Evolutionary conservation across 176 grass and related monocot species (phyloP).

Genomic region (Rhynchospora breviuscula): DNA sequence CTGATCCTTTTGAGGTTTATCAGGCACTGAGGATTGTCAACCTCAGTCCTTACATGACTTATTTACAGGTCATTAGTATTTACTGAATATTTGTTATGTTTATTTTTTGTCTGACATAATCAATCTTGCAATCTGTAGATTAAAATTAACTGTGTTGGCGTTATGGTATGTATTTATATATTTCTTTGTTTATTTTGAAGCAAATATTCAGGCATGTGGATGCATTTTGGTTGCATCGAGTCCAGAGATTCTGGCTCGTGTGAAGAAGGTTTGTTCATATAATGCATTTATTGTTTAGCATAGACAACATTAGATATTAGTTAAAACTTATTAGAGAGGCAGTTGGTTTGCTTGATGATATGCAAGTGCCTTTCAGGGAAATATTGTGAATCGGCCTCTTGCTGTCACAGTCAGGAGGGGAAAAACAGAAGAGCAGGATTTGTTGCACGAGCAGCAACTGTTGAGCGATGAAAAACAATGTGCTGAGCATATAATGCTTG

Average conservation of each 20-base stretch:
- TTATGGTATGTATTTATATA: background rate
- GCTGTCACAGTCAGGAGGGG: slow-evolving; percentile 80
- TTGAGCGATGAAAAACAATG: slow-evolving; percentile 17
- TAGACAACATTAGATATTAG: background rate
- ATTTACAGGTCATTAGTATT: slow-evolving; percentile 55
- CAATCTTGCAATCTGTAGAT: background rate
- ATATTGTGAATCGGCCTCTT: slow-evolving; percentile 80
- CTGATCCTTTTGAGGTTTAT: slow-evolving; percentile 89
- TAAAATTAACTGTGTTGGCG: background rate
- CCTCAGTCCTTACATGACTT: slow-evolving; percentile 88
- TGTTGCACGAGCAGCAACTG: slow-evolving; percentile 45
- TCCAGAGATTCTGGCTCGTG: slow-evolving; percentile 84
- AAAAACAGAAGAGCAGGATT: slow-evolving; percentile 61
- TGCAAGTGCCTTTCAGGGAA: slow-evolving; percentile 36
- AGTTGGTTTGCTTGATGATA: background rate
- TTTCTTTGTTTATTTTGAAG: slow-evolving; percentile 18
- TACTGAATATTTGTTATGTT: background rate
- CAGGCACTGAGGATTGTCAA: slow-evolving; percentile 80
- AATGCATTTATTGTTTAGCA: slow-evolving; percentile 6
- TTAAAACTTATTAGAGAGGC: background rate
- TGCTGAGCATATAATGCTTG: slow-evolving; percentile 93
- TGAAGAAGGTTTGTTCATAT: slow-evolving; percentile 52
- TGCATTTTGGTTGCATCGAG: slow-evolving; percentile 80
- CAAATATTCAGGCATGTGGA: slow-evolving; percentile 41
- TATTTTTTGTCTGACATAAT: background rate